phyloP scores from a whole-genome alignment of 306 rosid species.

The Casuarina cunninghamiana region DNA sequence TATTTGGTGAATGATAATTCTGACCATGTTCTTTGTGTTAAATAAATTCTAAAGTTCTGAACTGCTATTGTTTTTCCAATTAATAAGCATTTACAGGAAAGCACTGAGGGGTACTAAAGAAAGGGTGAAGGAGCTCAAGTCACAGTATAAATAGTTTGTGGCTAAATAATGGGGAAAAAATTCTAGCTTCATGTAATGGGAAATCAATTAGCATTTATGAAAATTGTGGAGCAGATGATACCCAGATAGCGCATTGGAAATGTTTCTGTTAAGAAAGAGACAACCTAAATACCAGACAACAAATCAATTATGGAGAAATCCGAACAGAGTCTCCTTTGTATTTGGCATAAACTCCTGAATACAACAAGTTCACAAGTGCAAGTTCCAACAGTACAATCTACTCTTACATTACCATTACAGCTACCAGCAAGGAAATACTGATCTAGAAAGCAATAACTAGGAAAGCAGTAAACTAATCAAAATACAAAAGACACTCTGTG shows the following conservation, averaged over 20 bases:
- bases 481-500: too few species aligned
- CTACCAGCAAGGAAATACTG: too few species aligned
- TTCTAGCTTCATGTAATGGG: conserved; percentile 19
- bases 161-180: conserved; percentile 22
- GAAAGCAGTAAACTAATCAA: too few species aligned
- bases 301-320: too few species aligned
- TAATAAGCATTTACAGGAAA: conserved; percentile 70
- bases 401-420: too few species aligned
- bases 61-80: conserved; percentile 39
- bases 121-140: conserved; percentile 79
- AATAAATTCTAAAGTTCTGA: background rate
- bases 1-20: background rate
- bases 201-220: conserved; percentile 12
- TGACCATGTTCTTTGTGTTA: background rate
- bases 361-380: too few species aligned
- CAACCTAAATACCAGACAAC: too few species aligned
- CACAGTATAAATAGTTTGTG: conserved; percentile 51
- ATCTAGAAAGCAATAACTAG: too few species aligned
- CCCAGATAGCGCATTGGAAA: background rate
- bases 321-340: too few species aligned
- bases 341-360: too few species aligned
- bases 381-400: too few species aligned
- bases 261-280: too few species aligned
- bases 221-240: background rate
- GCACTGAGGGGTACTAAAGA: conserved; percentile 74